These are phyloP conservation scores for Aspergillus tubingensis DNA, from an alignment of 2,329 filamentous ascomycete genomes.

Conservation along the genomic window DNA sequence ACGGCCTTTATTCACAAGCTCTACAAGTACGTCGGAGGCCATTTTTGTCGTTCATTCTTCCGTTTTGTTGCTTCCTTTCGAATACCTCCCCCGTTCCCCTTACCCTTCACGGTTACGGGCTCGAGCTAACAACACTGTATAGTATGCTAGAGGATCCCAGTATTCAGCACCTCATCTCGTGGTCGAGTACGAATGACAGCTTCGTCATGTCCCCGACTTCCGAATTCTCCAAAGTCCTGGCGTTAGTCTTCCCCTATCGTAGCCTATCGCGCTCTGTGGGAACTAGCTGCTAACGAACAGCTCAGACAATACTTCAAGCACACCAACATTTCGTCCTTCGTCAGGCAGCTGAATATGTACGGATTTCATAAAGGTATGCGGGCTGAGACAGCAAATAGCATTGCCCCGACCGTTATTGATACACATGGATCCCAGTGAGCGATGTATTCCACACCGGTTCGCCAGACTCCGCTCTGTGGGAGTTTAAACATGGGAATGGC, in stretches of 20 bases:
- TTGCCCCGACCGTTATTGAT: slow-evolving; percentile 13
- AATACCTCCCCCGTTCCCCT: no score
- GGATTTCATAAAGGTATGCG: slow-evolving; percentile 92
- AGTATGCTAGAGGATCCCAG: slow-evolving; percentile 95
- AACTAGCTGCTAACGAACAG: slow-evolving; percentile 8
- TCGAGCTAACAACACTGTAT: slow-evolving; percentile 25
- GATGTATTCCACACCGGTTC: slow-evolving; percentile 96
- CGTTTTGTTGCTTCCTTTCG: neutral
- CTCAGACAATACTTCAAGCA: slow-evolving; percentile 97
- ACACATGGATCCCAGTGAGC: slow-evolving; percentile 65
- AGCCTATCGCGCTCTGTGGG: neutral
- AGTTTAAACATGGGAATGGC: slow-evolving; percentile 97
- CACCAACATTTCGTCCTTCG: slow-evolving; percentile 98
- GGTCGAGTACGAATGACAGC: slow-evolving; percentile 90
- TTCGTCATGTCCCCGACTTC: slow-evolving; percentile 98
- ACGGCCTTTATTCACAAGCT: slow-evolving; percentile 99
- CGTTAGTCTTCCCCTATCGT: slow-evolving; percentile 61
- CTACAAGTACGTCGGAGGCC: slow-evolving; percentile 72
- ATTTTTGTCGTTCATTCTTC: neutral
- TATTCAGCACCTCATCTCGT: slow-evolving; percentile 95
- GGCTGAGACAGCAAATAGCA: neutral
- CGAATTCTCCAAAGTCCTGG: slow-evolving; percentile 96
- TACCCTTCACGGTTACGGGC: neutral
- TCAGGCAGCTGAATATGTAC: slow-evolving; percentile 98
- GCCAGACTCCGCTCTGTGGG: slow-evolving; percentile 92